Percentiles rank a stretch among this genome's conserved stretches.
Evolutionary conservation across 75 land plant genomes (phyloP).

Genomic region (Ceratopteris richardii): DNA sequence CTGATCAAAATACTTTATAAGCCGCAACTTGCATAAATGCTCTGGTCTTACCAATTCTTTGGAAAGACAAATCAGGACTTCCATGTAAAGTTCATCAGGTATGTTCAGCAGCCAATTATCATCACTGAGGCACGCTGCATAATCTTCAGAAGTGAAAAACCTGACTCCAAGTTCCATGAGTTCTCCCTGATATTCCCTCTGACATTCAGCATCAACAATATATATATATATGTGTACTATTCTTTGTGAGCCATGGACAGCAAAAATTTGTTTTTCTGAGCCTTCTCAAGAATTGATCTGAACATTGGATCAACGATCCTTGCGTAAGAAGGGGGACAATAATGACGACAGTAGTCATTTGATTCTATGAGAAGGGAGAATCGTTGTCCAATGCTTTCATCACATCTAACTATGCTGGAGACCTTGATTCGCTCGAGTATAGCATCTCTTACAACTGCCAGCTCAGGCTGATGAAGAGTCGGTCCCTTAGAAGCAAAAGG

Average conservation of each 20-base stretch:
- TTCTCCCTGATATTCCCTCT: conserved; percentile 4
- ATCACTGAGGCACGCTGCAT: conserved; percentile 28
- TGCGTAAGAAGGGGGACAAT: conserved; percentile 36
- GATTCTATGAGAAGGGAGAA: too few species aligned
- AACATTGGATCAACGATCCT: conserved; percentile 27
- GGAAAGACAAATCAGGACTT: conserved; percentile 33
- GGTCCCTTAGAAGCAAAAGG: too few species aligned
- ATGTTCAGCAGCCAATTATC: conserved; percentile 22
- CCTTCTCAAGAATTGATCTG: conserved; percentile 33
- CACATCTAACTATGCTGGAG: too few species aligned
- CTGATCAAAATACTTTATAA: conserved; percentile 33
- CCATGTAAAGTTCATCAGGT: conserved; percentile 36
- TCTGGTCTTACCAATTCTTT: conserved; percentile 5
- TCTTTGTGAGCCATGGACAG: conserved; percentile 17
- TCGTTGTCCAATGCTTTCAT: neutral
- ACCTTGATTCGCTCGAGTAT: neutral
- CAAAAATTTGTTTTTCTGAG: conserved; percentile 18
- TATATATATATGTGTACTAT: conserved; percentile 35
- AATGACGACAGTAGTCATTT: neutral
- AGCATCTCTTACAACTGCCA: neutral
- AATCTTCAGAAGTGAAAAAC: conserved; percentile 27
- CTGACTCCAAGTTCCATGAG: conserved; percentile 36
- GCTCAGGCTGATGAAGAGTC: neutral
- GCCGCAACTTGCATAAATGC: conserved; percentile 14
- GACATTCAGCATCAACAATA: conserved; percentile 23